A percentile compares a stretch with the other conserved stretches of the same genome.
phyloP scores from a whole-genome alignment of 1,284 basidiomycete genomes.

The Cerioporus squamosus region DNA sequence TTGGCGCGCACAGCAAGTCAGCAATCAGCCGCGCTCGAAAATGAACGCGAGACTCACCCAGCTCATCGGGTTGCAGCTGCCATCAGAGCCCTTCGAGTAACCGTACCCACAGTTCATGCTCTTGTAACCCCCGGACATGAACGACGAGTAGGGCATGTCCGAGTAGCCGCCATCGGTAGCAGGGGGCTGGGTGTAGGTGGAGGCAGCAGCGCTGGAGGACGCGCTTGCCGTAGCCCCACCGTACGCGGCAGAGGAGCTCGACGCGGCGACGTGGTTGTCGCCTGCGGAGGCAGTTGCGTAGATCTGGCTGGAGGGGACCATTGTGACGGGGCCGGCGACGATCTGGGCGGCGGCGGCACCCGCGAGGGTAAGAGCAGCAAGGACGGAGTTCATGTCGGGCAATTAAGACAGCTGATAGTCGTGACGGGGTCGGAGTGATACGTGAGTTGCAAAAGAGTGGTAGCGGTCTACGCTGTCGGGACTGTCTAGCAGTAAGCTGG shows the following conservation, averaged over 20 bases:
- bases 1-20: conserved; percentile 5
- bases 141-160: conserved; percentile 60
- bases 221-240: not conserved
- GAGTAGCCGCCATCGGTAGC: conserved; percentile 45
- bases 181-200: conserved; percentile 48
- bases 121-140: conserved; percentile 63
- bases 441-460: conserved; percentile 44
- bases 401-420: conserved; percentile 27
- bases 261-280: conserved; percentile 18
- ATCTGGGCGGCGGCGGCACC: conserved; percentile 58
- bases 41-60: conserved; percentile 54
- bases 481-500: conserved; percentile 38
- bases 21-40: not conserved
- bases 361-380: conserved; percentile 60
- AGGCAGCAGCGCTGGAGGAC: conserved; percentile 35
- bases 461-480: conserved; percentile 73
- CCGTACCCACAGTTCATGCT: conserved; percentile 72
- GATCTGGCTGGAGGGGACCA: conserved; percentile 42
- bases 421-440: conserved; percentile 38
- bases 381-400: conserved; percentile 63
- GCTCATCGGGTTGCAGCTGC: conserved; percentile 53
- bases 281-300: conserved; percentile 19
- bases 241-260: conserved; percentile 20
- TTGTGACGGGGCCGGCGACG: conserved; percentile 54
- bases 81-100: conserved; percentile 57